Conservation (phyloP, 169 alveolate genomes). For the Cytauxzoon felis region DNA sequence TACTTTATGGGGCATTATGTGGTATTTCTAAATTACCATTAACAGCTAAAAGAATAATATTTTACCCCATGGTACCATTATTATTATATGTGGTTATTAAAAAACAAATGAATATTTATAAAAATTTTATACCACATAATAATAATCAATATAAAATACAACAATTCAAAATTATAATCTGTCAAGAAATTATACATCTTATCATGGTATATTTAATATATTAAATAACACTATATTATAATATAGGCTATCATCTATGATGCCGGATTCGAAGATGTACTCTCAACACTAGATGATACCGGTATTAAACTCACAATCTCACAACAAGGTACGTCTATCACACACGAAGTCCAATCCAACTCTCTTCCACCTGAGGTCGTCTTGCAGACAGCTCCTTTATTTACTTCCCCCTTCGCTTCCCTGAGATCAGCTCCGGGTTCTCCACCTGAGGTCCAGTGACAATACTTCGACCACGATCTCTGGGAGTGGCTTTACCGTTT, state of each 20-base stretch:
- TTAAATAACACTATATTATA: too few relatives aligned
- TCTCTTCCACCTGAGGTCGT: too few relatives aligned
- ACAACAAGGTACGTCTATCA: slow-evolving; percentile 22
- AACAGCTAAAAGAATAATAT: slow-evolving; percentile 38
- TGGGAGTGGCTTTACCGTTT: too few relatives aligned
- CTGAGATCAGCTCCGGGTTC: too few relatives aligned
- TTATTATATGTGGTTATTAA: slow-evolving; percentile 24
- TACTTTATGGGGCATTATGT: slow-evolving; percentile 56
- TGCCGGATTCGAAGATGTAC: slow-evolving; percentile 51
- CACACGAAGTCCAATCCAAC: too few relatives aligned
- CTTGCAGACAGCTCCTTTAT: too few relatives aligned
- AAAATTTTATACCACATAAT: not conserved
- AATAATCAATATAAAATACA: slow-evolving; percentile 12
- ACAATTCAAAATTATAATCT: slow-evolving; percentile 27
- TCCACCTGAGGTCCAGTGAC: too few relatives aligned
- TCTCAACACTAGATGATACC: slow-evolving; percentile 48
- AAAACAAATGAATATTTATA: slow-evolving; percentile 29
- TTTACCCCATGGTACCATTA: slow-evolving; percentile 60
- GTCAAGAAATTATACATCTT: slow-evolving; percentile 52
- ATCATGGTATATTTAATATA: slow-evolving; percentile 5
- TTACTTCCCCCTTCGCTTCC: too few relatives aligned
- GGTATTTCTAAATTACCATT: slow-evolving; percentile 50
- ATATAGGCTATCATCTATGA: slow-evolving; percentile 42
- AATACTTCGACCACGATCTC: too few relatives aligned
- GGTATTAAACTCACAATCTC: slow-evolving; percentile 34